A percentile compares a stretch with the other conserved stretches of the same genome.
phyloP scores from a whole-genome alignment of 441 rosid genomes.

The Populus hybrid region DNA sequence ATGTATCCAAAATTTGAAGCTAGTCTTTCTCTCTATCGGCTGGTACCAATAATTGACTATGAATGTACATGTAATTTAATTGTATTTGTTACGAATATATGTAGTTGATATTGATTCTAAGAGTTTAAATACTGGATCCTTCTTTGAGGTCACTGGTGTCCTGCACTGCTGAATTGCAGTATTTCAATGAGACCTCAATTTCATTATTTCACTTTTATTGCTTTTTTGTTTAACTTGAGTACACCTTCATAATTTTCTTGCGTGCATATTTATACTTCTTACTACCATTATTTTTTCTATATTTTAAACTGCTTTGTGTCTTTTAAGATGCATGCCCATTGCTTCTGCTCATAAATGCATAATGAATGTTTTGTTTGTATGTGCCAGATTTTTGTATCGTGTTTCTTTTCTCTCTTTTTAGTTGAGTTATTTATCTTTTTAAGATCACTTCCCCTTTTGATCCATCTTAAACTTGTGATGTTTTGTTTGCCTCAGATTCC shows the following conservation, averaged over 20 bases:
- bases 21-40: neutral
- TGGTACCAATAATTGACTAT: neutral
- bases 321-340: neutral
- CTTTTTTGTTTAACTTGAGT: neutral
- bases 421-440: conserved; percentile 6
- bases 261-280: neutral
- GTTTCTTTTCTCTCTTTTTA: neutral
- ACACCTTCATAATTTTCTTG: neutral
- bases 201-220: neutral
- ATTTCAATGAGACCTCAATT: neutral
- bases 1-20: no score
- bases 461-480: conserved; percentile 12
- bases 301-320: neutral
- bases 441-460: neutral
- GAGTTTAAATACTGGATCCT: neutral
- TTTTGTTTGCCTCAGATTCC: conserved; percentile 55
- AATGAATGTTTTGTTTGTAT: neutral
- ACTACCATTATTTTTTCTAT: neutral
- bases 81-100: no score
- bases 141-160: neutral
- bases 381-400: neutral
- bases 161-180: neutral
- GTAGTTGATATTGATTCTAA: neutral
- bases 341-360: neutral
- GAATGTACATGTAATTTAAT: neutral